Base-by-base conservation (phyloP, 768 basidiomycete species). In the Pholiota molesta region DNA sequence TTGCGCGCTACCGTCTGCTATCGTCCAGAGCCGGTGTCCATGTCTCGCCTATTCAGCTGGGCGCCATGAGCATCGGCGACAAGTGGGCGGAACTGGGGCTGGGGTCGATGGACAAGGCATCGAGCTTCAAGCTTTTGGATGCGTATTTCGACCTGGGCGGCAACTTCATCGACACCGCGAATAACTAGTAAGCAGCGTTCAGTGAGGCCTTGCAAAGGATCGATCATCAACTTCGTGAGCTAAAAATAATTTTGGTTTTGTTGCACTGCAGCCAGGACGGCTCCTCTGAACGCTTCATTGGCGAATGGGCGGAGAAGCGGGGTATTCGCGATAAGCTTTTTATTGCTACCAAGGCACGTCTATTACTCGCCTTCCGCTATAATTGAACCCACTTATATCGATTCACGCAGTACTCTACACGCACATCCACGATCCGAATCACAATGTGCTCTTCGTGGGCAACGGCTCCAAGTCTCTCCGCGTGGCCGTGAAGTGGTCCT, bases 131-230 rank as follows among this genome's bases (percentile, higher is more conserved):
- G 68, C 72, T 84, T 17, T 70, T 84, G 0, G 82, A 84, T 56
- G 74, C 77, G 0, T 82, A 68, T 61, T 76, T 68, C 54, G 75
- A 81, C 17, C 69, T 72, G 0, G 81, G 82, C 2, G 82, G 83
- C 0, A 82, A 83, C 65, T 79, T 81, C 53, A 80, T 83, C 62
- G 81, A 81, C 44, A 82, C 81, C 0, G 79, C 83, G 3, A 82
- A 79, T 61, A 70, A 66, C 65, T 83, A 82, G 78, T 77, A 47
- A 67, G 72, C 61, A 40, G 16, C 28, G 14, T 1, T 14, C 19
- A n/a, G n/a, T n/a, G 16, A 37, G 11, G n/a, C n/a, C n/a, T n/a
- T n/a, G n/a, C n/a, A n/a, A n/a, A n/a, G n/a, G n/a, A n/a, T n/a
- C n/a, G 35, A 37, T 11, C 10, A 11, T 11, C 5, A 16, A n/a